Percentiles rank a stretch among this genome's conserved stretches.
These are phyloP conservation scores for Aurifilum marmelostoma DNA, from an alignment of 2,329 filamentous ascomycete genomes.

Conservation along the genomic window DNA sequence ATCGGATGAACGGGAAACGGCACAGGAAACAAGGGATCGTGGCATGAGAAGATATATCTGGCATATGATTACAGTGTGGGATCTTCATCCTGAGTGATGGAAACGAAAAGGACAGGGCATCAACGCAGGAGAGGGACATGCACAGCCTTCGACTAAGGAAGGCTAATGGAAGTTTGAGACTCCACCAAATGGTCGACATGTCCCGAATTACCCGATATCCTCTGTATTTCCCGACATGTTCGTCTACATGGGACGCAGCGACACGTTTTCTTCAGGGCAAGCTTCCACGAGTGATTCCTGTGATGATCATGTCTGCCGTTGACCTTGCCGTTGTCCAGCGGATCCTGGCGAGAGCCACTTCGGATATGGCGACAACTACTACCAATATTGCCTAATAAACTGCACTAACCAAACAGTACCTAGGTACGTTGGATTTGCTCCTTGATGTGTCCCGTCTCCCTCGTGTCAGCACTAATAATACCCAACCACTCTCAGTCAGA, in stretches of 20 bases:
- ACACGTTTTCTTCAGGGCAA: no score
- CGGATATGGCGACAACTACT: slow-evolving; percentile 1
- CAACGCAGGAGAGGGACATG: background rate
- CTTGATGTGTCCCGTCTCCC: background rate
- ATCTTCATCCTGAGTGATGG: background rate
- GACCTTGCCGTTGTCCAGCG: background rate
- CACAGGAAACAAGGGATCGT: background rate
- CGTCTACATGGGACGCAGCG: background rate
- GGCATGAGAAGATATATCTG: background rate
- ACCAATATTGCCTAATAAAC: slow-evolving; percentile 2
- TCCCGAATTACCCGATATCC: background rate
- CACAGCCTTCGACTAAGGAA: background rate
- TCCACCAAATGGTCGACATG: background rate
- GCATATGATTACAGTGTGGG: background rate
- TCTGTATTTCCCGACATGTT: background rate
- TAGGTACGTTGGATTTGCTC: background rate
- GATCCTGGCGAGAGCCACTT: background rate
- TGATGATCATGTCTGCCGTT: background rate
- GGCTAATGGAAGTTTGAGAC: background rate
- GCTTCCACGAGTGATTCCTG: background rate
- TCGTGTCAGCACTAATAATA: slow-evolving; percentile 5
- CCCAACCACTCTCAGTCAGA: background rate
- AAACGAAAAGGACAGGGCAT: background rate
- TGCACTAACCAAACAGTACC: background rate
- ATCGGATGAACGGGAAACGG: background rate